These are phyloP conservation scores for Cadophora sp. DNA, from an alignment of 2,329 filamentous ascomycete genomes.

Conservation along the genomic window DNA sequence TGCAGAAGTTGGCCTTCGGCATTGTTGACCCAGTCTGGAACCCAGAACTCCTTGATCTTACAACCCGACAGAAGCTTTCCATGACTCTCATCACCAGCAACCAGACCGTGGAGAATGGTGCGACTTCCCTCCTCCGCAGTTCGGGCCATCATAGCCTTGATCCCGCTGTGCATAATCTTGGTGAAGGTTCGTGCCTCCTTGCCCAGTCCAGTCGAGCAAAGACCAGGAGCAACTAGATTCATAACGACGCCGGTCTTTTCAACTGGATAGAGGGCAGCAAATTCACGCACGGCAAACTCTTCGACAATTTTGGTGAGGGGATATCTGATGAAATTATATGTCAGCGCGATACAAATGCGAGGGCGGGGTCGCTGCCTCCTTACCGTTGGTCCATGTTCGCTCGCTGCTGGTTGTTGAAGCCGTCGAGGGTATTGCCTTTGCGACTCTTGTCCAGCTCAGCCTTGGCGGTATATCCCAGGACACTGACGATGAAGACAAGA, in stretches of 20 bases:
- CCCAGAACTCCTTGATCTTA: constrained; percentile 14
- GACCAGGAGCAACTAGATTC: background rate
- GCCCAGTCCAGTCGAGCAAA: background rate
- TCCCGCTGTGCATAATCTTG: constrained; percentile 1
- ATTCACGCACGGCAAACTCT: constrained; percentile 3
- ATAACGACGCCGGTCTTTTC: constrained; percentile 1
- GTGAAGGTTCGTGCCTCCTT: constrained; percentile 1
- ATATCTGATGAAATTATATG: constrained; percentile 7
- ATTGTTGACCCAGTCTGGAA: background rate
- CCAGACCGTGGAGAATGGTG: constrained; percentile 39
- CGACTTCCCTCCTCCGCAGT: constrained; percentile 44
- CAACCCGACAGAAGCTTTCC: constrained; percentile 29
- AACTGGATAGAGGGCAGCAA: background rate
- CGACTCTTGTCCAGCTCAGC: background rate
- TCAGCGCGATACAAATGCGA: constrained; percentile 1
- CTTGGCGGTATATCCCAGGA: constrained; percentile 1
- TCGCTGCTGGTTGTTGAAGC: constrained; percentile 3
- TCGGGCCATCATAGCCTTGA: constrained; percentile 30
- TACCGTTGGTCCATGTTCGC: constrained; percentile 3
- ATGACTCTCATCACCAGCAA: constrained; percentile 39
- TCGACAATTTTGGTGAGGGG: background rate
- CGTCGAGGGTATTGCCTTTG: background rate
- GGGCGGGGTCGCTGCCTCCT: constrained; percentile 2
- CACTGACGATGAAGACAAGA: background rate
- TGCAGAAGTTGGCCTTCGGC: constrained; percentile 2